Conservation (phyloP, 208 protist genomes). For the Crithidia sp. region DNA sequence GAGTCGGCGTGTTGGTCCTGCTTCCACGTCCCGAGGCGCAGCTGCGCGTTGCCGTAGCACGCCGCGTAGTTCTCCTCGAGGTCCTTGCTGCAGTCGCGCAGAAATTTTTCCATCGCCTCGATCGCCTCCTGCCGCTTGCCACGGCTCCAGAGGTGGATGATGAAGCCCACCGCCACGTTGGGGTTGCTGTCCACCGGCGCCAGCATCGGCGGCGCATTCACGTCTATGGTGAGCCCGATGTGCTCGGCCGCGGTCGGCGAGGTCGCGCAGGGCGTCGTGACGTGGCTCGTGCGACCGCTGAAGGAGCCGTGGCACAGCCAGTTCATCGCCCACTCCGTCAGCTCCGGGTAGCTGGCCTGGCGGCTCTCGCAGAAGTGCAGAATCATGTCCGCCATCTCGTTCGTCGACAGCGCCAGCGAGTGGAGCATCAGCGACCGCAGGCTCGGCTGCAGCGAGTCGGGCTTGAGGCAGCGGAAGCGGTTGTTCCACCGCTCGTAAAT, state of each 20-base stretch:
- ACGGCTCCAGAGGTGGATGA: slow-evolving; percentile 85
- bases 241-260: slow-evolving; percentile 13
- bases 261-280: slow-evolving; percentile 8
- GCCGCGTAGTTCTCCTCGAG: slow-evolving; percentile 66
- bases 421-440: slow-evolving; percentile 96
- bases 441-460: slow-evolving; percentile 93
- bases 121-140: slow-evolving; percentile 78
- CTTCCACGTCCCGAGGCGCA: slow-evolving; percentile 87
- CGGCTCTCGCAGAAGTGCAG: slow-evolving; percentile 95
- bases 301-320: slow-evolving; percentile 71
- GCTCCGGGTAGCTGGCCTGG: slow-evolving; percentile 73
- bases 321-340: slow-evolving; percentile 88
- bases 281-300: slow-evolving; percentile 35
- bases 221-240: slow-evolving; percentile 19
- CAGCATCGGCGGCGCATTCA: slow-evolving; percentile 5
- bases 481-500: slow-evolving; percentile 79
- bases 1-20: slow-evolving; percentile 83
- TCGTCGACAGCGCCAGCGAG: slow-evolving; percentile 92
- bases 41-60: slow-evolving; percentile 80
- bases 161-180: slow-evolving; percentile 76
- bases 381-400: slow-evolving; percentile 95
- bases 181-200: slow-evolving; percentile 39
- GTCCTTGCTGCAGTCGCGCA: slow-evolving; percentile 51
- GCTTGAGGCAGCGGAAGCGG: slow-evolving; percentile 87
- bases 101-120: slow-evolving; percentile 76